Evolutionary conservation across 2,329 filamentous ascomycete genomes (phyloP).

Genomic region (Xylaria sp.): DNA sequence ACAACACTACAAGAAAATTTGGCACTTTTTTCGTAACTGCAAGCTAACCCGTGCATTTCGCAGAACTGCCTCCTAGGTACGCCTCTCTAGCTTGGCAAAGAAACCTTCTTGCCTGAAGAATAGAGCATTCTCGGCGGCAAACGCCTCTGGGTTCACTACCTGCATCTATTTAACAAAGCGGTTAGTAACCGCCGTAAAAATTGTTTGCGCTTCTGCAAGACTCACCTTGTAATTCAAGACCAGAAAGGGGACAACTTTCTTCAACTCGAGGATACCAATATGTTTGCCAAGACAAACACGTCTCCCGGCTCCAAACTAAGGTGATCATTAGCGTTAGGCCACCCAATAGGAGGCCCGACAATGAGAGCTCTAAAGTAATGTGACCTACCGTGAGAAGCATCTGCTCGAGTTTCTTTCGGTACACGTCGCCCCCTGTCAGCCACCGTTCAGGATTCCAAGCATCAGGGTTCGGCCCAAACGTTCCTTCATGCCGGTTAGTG

Average conservation of each 20-base stretch:
- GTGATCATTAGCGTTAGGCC: background rate
- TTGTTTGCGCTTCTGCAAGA: background rate
- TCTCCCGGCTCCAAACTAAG: slow-evolving; percentile 43
- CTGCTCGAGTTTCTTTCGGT: slow-evolving; percentile 36
- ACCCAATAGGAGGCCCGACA: background rate
- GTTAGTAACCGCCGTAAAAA: background rate
- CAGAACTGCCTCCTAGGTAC: background rate
- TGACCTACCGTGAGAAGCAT: slow-evolving; percentile 39
- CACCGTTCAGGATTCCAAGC: slow-evolving; percentile 43
- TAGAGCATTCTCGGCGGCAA: slow-evolving; percentile 8
- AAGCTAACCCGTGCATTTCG: background rate
- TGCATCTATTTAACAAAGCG: background rate
- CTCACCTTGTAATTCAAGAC: slow-evolving; percentile 46
- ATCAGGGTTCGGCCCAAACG: slow-evolving; percentile 42
- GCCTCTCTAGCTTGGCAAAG: slow-evolving; percentile 4
- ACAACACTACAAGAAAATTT: background rate
- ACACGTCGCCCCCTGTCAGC: slow-evolving; percentile 29
- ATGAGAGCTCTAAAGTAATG: background rate
- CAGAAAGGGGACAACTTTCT: slow-evolving; percentile 45
- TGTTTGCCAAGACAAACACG: slow-evolving; percentile 44
- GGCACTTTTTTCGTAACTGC: too few species aligned
- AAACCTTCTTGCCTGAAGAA: slow-evolving; percentile 22
- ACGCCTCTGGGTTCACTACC: slow-evolving; percentile 14
- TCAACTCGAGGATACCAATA: slow-evolving; percentile 46
- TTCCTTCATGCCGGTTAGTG: slow-evolving; percentile 38